Conservation (phyloP, 1,139 yeast species). For the Wickerhamomyces sp. region DNA sequence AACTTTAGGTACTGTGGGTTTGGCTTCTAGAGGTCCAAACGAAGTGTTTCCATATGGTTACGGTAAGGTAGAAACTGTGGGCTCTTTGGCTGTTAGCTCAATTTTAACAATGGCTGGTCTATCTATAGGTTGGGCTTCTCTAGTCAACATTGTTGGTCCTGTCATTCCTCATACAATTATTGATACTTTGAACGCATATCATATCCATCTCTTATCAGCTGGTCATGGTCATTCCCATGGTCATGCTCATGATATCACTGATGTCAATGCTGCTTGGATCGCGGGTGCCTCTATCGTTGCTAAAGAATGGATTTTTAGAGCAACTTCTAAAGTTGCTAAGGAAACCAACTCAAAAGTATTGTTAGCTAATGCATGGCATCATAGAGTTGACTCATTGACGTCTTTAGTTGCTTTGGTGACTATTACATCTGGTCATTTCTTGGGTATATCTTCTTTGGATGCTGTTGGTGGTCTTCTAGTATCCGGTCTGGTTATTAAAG, state of each 20-base stretch:
- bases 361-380: conserved; percentile 98
- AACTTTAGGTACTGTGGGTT: conserved; percentile 84
- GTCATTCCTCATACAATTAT: conserved; percentile 52
- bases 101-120: conserved; percentile 83
- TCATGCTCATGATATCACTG: conserved; percentile 46
- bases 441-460: conserved; percentile 79
- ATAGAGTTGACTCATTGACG: conserved; percentile 90
- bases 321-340: conserved; percentile 75
- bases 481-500: conserved; percentile 72
- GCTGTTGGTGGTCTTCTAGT: conserved; percentile 89
- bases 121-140: conserved; percentile 86
- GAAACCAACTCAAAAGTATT: conserved; percentile 80
- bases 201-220: conserved; percentile 24
- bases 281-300: conserved; percentile 84
- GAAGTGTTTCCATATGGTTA: conserved; percentile 76
- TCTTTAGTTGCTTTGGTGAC: conserved; percentile 88
- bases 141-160: conserved; percentile 66
- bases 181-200: conserved; percentile 40
- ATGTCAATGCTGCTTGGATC: conserved; percentile 93
- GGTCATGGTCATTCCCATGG: conserved; percentile 42
- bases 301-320: conserved; percentile 82
- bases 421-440: conserved; percentile 77
- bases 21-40: conserved; percentile 65
- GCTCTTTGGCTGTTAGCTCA: conserved; percentile 82
- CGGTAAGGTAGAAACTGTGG: conserved; percentile 90